Base-by-base conservation (phyloP, 805 yeast genomes). In the Pichia nanzhaoensis region DNA sequence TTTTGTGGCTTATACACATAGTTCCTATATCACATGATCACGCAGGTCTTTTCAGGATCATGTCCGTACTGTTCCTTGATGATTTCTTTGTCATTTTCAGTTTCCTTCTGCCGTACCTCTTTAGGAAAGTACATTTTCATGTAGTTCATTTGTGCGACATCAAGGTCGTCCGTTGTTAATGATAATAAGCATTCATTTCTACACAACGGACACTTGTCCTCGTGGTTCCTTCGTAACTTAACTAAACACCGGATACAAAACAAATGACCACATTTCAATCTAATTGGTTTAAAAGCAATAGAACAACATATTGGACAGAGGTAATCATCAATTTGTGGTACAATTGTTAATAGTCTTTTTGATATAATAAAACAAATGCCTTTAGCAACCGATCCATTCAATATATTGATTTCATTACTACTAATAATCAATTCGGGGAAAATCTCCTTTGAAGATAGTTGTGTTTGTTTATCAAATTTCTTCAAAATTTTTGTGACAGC, bases 261-360 rank as follows among this genome's bases (percentile, higher is more conserved):
- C 18, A 82, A 64, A 57, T 84, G 93, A 1, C 73, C 73, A 59
- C 93, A 84, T 9, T 61, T 64, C 14, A 84, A 64, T 39, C 79
- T 64, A 39, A 84, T 79, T 2, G 93, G 93, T 54, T 82, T 81
- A 63, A 73, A 84, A 0, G 89, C 88, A 38, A 84, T 71, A 2
- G 76, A 70, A 59, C 76, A 73, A 57, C 93, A 84, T 9, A 84
- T 77, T 1, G 90, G 87, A 57, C 93, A 84, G 1, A 77, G 66
- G 55, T 82, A 84, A 58, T 84, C 91, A 40, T 84, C 90, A 4
- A 84, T 63, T 58, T 82, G 90, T 1, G 93, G 93, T 1, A 82
- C 65, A 1, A 84, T 60, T 24, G 73, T 69, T 32, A 84, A 59
- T 16, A 84, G 60, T 21, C 77, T 68, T 20, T 67, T 67, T 27